Evolutionary conservation across 352 stramenopile genomes (phyloP).

Genomic region (Thalassiosira delicatula): DNA sequence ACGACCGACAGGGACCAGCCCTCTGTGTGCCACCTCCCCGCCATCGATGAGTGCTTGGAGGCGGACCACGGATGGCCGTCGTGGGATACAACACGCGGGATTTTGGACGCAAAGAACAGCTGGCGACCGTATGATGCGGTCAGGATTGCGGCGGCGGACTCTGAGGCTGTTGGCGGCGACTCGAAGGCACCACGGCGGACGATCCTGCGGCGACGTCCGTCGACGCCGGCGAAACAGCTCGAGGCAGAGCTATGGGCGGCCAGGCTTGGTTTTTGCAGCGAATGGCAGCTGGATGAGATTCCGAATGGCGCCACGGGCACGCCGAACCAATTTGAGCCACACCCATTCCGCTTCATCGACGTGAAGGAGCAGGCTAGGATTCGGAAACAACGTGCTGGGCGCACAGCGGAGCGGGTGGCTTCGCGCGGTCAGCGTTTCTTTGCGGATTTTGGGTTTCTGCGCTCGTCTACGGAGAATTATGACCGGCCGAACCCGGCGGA

Average conservation of each 20-base stretch:
- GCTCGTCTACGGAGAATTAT: constrained; percentile 12
- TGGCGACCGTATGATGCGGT: too few species aligned
- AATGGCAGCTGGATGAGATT: constrained; percentile 14
- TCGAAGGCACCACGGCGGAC: not conserved
- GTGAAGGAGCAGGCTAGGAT: constrained; percentile 25
- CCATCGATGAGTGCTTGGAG: too few species aligned
- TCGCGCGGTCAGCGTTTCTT: not conserved
- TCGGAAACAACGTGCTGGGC: constrained; percentile 13
- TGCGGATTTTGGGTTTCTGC: constrained; percentile 18
- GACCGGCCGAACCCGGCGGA: not conserved
- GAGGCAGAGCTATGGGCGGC: constrained; percentile 26
- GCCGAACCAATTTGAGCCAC: constrained; percentile 12
- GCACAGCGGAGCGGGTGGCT: not conserved
- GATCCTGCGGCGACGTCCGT: not conserved
- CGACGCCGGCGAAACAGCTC: not conserved
- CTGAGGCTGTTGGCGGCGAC: too few species aligned
- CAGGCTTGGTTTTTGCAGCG: constrained; percentile 7
- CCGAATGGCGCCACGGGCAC: not conserved
- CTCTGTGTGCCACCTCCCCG: too few species aligned
- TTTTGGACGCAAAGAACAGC: too few species aligned
- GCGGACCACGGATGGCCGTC: too few species aligned
- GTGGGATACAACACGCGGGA: too few species aligned
- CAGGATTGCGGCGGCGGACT: too few species aligned
- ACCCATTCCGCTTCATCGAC: constrained; percentile 23
- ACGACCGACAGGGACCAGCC: too few species aligned